Evolutionary conservation across 1,284 basidiomycete genomes (phyloP).

Genomic region (Mixia osmundae): DNA sequence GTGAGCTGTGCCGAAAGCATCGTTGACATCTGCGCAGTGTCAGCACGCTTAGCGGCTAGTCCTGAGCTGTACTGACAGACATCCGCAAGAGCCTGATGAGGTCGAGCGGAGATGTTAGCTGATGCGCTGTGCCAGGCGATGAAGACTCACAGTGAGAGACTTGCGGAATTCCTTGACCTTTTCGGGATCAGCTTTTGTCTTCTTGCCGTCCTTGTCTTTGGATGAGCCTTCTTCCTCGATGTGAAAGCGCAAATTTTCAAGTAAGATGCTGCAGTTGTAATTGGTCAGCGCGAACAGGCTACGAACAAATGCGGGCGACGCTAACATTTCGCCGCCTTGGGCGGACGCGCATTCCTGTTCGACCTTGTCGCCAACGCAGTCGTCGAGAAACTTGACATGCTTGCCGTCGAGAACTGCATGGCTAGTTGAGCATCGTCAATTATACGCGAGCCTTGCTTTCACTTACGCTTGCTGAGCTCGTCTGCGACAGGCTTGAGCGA

Average conservation of each 20-base stretch:
- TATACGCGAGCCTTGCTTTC: neutral
- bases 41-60: neutral
- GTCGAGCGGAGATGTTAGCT: neutral
- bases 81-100: conserved; percentile 40
- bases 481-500: conserved; percentile 60
- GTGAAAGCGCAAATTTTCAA: conserved; percentile 97
- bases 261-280: conserved; percentile 33
- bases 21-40: conserved; percentile 44
- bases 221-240: conserved; percentile 89
- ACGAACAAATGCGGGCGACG: neutral
- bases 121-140: no score
- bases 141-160: conserved; percentile 39
- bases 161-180: conserved; percentile 67
- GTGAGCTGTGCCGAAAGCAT: conserved; percentile 96
- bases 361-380: conserved; percentile 66
- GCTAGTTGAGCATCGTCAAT: neutral
- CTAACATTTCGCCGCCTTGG: conserved; percentile 39
- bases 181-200: conserved; percentile 69
- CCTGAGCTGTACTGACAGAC: conserved; percentile 33
- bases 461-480: conserved; percentile 18
- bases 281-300: neutral
- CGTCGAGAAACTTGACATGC: conserved; percentile 55
- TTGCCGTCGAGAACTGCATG: conserved; percentile 31
- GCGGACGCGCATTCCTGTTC: conserved; percentile 50
- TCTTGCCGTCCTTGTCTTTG: conserved; percentile 78